Percentiles rank a stretch among this genome's conserved stretches.
Evolutionary conservation across 805 yeast genomes (phyloP).

Genomic region (Teunomyces funiuensis): DNA sequence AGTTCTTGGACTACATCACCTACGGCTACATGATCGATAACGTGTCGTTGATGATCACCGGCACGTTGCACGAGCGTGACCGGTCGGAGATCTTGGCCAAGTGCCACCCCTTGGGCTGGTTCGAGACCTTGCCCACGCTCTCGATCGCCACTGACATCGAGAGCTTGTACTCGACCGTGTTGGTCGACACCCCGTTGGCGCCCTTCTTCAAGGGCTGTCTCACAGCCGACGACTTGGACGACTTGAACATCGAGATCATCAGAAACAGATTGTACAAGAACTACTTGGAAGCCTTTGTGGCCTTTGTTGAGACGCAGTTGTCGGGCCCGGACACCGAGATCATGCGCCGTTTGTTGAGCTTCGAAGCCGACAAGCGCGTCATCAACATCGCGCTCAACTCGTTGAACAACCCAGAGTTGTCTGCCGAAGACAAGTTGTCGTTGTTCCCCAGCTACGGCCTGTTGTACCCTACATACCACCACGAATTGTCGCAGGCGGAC

Average conservation of each 20-base stretch:
- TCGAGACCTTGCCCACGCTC: constrained; percentile 93
- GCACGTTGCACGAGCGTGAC: constrained; percentile 94
- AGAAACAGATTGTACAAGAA: constrained; percentile 91
- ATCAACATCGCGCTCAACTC: constrained; percentile 91
- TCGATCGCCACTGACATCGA: constrained; percentile 94
- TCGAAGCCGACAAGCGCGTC: constrained; percentile 94
- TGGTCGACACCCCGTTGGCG: constrained; percentile 96
- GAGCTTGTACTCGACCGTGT: constrained; percentile 86
- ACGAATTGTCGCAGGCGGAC: constrained; percentile 69
- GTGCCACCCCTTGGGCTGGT: constrained; percentile 98
- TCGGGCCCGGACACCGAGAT: constrained; percentile 77
- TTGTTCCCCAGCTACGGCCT: constrained; percentile 83
- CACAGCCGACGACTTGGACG: constrained; percentile 86
- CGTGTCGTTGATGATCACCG: constrained; percentile 93
- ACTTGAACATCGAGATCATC: constrained; percentile 90
- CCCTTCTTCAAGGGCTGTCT: constrained; percentile 92
- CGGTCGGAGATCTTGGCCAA: constrained; percentile 81
- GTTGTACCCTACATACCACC: constrained; percentile 68
- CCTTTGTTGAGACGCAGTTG: constrained; percentile 60
- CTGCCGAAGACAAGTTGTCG: constrained; percentile 65
- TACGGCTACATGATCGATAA: constrained; percentile 99
- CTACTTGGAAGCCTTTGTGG: constrained; percentile 81
- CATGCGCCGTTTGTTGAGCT: constrained; percentile 73
- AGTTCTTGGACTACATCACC: constrained; percentile 87
- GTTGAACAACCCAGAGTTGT: constrained; percentile 70